Evolutionary conservation across 257 asterid species (phyloP), one percentile per base, ranked within the genome.

Genomic region (Fraxinus cuspidata): DNA sequence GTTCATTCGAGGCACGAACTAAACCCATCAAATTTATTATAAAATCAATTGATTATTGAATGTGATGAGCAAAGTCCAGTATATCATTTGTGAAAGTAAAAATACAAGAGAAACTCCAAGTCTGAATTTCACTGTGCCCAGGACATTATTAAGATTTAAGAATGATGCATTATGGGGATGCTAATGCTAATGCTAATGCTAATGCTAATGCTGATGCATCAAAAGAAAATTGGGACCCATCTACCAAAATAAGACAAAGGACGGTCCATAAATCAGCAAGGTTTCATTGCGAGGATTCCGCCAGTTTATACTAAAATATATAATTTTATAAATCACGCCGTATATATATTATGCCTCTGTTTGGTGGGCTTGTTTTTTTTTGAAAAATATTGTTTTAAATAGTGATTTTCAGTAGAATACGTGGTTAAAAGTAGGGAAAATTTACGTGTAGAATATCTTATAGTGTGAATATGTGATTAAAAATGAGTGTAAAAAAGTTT

Each of bases 261-360:
- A 83, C 80, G 90, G 90, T 86, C 83, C 88, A 82, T 75, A 89
- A 82, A 84, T 85, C 80, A 80, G 86, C 88, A 91, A 68, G 86
- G 81, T 88, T 88, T 91, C 80, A 72, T 85, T 91, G 96, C 96
- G 96, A 84, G 84, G 92, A 91, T 89, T 92, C 91, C 96, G 97
- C 85, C 80, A 74, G 74, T 70, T 78, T 51, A 34, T 79, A 75
- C 64, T 78, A 74, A 40, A 72, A 56, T 73, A 70, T 74, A 73
- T 32, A 44, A 42, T 37, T 7, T 37, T 37, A 37, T 37, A 37
- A 37, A 37, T 37, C 42, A 12, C 13, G 4, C 16, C 3, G 16
- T 42, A 42, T 42, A 42, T 12, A 15, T 47, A 31, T 31, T 31
- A 31, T 31, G 34, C 34, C 34, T 31, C 34, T 31, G 5, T 31